Evolutionary conservation across 1,284 basidiomycete species (phyloP).

Genomic region (Irpex lacteus): DNA sequence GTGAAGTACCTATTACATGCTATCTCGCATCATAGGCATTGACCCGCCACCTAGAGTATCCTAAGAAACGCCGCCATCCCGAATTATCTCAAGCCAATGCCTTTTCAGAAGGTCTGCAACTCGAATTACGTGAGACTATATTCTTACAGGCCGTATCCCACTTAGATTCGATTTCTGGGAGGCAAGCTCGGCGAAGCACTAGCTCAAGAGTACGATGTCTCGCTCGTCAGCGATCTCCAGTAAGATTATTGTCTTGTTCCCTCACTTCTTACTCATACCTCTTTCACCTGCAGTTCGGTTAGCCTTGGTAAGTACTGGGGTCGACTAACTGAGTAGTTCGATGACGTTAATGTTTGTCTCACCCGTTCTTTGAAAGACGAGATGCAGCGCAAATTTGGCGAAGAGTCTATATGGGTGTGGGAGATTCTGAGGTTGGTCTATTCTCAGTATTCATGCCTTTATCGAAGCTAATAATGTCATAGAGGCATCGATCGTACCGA

Average conservation of each 20-base stretch:
- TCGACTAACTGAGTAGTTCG: not conserved
- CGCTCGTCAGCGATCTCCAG: slow-evolving; percentile 88
- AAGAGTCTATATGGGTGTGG: slow-evolving; percentile 88
- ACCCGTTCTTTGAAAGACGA: slow-evolving; percentile 46
- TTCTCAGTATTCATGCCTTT: slow-evolving; percentile 1
- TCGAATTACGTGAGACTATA: not conserved
- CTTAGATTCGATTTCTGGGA: slow-evolving; percentile 89
- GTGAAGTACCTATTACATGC: slow-evolving; percentile 10
- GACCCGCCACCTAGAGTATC: slow-evolving; percentile 57
- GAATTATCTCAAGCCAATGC: slow-evolving; percentile 75
- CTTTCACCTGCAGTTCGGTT: slow-evolving; percentile 35
- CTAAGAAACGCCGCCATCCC: slow-evolving; percentile 82
- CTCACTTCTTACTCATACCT: not conserved
- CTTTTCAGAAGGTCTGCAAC: slow-evolving; percentile 77
- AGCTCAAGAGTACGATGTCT: slow-evolving; percentile 84
- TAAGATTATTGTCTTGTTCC: slow-evolving; percentile 33
- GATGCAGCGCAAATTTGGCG: slow-evolving; percentile 82
- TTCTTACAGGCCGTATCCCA: not conserved
- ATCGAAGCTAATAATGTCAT: slow-evolving; percentile 1
- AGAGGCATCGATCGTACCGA: slow-evolving; percentile 91
- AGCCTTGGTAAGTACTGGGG: slow-evolving; percentile 38
- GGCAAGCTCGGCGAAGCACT: slow-evolving; percentile 92
- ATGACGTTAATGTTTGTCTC: not conserved
- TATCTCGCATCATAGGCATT: not conserved
- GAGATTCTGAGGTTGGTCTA: slow-evolving; percentile 66